Evolutionary conservation across 106 monocot species (phyloP).

Genomic region (Dendrobium nobile): DNA sequence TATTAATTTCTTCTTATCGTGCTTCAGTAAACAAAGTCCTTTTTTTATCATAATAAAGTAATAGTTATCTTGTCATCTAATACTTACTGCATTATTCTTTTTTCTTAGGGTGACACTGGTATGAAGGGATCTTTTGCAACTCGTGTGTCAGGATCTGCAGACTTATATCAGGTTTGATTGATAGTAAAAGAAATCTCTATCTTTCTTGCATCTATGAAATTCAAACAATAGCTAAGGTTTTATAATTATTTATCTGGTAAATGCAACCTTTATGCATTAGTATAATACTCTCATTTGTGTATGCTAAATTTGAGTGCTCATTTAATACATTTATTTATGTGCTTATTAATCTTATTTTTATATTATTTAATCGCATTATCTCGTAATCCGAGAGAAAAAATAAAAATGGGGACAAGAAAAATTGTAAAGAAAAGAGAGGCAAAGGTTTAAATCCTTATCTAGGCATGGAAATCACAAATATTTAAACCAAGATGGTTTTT

Average conservation of each 20-base stretch:
- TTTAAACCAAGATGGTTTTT: neutral
- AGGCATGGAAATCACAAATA: neutral
- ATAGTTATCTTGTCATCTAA: neutral
- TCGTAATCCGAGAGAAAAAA: neutral
- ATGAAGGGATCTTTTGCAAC: slow-evolving; percentile 89
- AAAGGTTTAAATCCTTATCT: neutral
- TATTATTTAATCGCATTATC: neutral
- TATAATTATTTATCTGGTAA: neutral
- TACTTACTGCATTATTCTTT: neutral
- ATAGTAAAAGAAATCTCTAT: neutral
- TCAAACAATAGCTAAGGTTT: neutral
- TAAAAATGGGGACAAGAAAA: neutral
- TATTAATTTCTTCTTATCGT: neutral
- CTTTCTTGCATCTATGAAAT: neutral
- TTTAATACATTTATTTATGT: neutral
- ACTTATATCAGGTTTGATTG: slow-evolving; percentile 68
- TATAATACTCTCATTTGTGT: neutral
- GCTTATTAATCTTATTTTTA: neutral
- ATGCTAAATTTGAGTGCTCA: neutral
- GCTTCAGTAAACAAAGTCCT: neutral
- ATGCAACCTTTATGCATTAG: neutral
- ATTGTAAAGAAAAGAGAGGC: neutral
- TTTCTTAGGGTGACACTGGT: slow-evolving; percentile 71
- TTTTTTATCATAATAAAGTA: neutral
- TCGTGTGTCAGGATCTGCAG: slow-evolving; percentile 88